Conservation (phyloP, 2,329 filamentous ascomycete genomes). For the Dendrostoma leiphaemia region DNA sequence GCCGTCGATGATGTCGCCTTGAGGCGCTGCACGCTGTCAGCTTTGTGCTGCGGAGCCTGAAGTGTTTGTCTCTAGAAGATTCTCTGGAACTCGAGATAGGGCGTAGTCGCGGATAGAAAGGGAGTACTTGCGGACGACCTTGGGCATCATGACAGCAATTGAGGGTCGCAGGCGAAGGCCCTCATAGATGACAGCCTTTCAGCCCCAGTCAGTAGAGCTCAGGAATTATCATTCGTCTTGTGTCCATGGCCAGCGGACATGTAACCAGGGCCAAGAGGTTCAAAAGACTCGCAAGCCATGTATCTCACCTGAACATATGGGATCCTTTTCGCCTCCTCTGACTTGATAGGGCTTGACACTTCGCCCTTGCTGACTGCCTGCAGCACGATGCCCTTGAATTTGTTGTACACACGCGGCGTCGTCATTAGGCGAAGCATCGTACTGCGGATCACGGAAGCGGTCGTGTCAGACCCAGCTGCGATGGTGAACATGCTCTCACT, state of each 20-base stretch:
- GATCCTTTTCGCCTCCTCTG: constrained; percentile 1
- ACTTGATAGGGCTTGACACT: constrained; percentile 6
- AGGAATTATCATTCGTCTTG: no score
- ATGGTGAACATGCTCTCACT: constrained; percentile 29
- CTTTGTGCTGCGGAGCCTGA: no score
- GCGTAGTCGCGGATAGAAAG: no score
- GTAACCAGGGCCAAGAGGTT: no score
- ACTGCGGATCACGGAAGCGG: constrained; percentile 44
- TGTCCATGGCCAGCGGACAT: not conserved
- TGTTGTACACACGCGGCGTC: constrained; percentile 14
- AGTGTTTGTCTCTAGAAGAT: no score
- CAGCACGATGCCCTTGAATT: constrained; percentile 14
- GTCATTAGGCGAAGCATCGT: constrained; percentile 26
- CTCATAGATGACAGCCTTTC: constrained; percentile 7
- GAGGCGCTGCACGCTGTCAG: no score
- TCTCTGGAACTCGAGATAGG: no score
- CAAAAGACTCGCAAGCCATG: no score
- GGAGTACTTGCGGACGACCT: no score
- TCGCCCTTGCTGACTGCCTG: not conserved
- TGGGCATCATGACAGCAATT: no score
- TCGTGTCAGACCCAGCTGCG: constrained; percentile 50
- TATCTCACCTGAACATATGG: constrained; percentile 7
- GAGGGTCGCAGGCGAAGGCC: constrained; percentile 9
- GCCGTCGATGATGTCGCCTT: constrained; percentile 24
- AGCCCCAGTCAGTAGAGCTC: not conserved